Conservation (phyloP, 2,329 filamentous ascomycete species). For the Sporothrix pseudoabietina region DNA sequence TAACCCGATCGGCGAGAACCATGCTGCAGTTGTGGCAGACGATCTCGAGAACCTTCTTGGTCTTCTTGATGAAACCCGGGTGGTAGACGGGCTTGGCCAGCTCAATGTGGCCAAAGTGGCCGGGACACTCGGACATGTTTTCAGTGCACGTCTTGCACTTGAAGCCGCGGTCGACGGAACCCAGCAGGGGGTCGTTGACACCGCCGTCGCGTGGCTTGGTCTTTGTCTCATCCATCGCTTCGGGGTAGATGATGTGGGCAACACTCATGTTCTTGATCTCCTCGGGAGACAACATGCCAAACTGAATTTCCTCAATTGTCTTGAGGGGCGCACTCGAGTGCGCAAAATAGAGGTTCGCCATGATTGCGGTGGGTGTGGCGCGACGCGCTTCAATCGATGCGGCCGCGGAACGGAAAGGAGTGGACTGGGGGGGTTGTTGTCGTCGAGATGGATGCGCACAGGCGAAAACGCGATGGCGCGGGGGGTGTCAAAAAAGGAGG, state of each 20-base stretch:
- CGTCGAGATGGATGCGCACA: conserved; percentile 4
- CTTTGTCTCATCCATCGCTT: conserved; percentile 97
- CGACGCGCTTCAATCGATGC: conserved; percentile 8
- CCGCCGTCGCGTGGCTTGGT: conserved; percentile 87
- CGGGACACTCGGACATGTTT: conserved; percentile 92
- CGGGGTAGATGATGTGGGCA: conserved; percentile 93
- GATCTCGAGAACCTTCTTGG: conserved; percentile 98
- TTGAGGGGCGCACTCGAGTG: conserved; percentile 95
- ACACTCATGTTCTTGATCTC: conserved; percentile 99
- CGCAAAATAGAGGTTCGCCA: conserved; percentile 90
- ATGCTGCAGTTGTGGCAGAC: conserved; percentile 99
- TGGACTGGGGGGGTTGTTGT: neutral
- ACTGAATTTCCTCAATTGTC: conserved; percentile 98
- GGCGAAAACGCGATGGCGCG: neutral
- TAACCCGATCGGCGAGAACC: conserved; percentile 96
- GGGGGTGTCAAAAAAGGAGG: neutral
- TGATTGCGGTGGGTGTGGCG: conserved; percentile 51
- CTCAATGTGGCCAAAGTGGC: conserved; percentile 98
- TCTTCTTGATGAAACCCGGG: conserved; percentile 93
- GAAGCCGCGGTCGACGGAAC: conserved; percentile 93
- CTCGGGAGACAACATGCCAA: conserved; percentile 94
- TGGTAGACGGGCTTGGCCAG: conserved; percentile 96
- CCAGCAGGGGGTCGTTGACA: conserved; percentile 92
- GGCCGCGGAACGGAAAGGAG: neutral
- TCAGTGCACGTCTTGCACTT: conserved; percentile 96